phyloP scores from a whole-genome alignment of 1,139 yeast genomes.

The Candida sp. region DNA sequence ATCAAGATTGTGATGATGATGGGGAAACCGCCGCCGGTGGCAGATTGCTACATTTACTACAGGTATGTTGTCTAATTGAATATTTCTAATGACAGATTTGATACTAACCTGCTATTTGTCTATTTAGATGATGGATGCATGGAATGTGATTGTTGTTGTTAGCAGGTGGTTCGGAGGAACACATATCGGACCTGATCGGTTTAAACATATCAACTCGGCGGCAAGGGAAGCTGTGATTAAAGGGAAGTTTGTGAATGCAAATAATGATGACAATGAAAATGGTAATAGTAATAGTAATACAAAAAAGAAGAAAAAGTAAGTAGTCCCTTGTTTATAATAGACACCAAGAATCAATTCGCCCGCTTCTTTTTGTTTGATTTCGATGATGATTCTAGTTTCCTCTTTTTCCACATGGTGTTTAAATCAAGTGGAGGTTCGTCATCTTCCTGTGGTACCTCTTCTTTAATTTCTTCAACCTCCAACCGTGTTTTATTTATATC shows the following conservation, averaged over 20 bases:
- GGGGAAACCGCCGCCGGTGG: conserved; percentile 99
- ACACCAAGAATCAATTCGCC: background rate
- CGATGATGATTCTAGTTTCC: conserved; percentile 17
- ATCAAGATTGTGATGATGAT: conserved; percentile 94
- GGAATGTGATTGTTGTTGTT: conserved; percentile 88
- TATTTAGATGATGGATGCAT: conserved; percentile 67
- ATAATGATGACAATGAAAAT: conserved; percentile 7
- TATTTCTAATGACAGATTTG: background rate
- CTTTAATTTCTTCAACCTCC: conserved; percentile 10
- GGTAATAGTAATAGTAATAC: conserved; percentile 13
- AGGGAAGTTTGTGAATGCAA: conserved; percentile 51
- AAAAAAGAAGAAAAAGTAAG: conserved; percentile 24
- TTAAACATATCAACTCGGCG: conserved; percentile 89
- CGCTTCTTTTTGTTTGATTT: conserved; percentile 15
- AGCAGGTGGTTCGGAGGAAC: conserved; percentile 95
- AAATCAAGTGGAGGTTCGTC: conserved; percentile 15
- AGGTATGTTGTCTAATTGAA: conserved; percentile 38
- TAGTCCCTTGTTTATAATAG: background rate
- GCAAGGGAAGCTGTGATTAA: conserved; percentile 83
- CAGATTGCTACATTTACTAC: conserved; percentile 76
- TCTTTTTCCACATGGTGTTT: conserved; percentile 34
- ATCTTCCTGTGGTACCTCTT: background rate
- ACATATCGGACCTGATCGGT: conserved; percentile 91
- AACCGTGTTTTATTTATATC: background rate
- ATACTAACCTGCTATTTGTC: conserved; percentile 25